Base-by-base conservation (phyloP, 805 yeast species). In the Candida chilensis region DNA sequence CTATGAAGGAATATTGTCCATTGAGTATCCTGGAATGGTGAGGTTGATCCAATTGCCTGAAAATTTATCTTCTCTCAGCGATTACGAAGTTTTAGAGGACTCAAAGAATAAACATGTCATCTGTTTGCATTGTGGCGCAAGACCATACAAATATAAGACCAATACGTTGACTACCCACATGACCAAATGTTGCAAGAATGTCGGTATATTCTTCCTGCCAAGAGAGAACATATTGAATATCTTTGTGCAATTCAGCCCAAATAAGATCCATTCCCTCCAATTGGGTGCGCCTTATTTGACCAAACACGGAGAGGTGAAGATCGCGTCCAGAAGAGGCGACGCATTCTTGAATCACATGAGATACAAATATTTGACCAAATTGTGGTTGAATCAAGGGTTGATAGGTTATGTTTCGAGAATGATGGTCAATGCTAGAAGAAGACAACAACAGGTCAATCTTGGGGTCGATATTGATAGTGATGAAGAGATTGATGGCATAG, bases 281-380 rank as follows among this genome's bases (percentile, higher is more conserved):
- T 60, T 71, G 37, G 70, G 70, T 32, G 81, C 84, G 0, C 92
- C 90, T 10, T 83, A 80, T 45, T 54, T 83, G 45, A 80, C 84
- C 32, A 60, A 63, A 4, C 87, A 81, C 50, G 94, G 94, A 15
- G 92, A 83, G 48, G 68, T 78, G 3, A 81, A 81, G 19, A 58
- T 61, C 7, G 67, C 68, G 13, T 62, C 75, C 3, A 57, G 64
- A 36, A 65, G 67, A 10, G 69, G 73, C 12, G 81, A 77, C 27
- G 84, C 84, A 0, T 58, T 57, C 0, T 57, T 82, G 34, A 70
- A 68, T 42, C 37, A 54, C 12, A 58, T 55, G 16, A 63, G 94
- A 32, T 79, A 72, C 49, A 55, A 62, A 20, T 64, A 72, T 36
- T 52, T 81, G 38, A 78, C 70, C 40, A 65, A 64, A 29, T 47